These are phyloP conservation scores for Plasmodium cynomolgi DNA, from an alignment of 169 alveolate species.

Conservation along the genomic window DNA sequence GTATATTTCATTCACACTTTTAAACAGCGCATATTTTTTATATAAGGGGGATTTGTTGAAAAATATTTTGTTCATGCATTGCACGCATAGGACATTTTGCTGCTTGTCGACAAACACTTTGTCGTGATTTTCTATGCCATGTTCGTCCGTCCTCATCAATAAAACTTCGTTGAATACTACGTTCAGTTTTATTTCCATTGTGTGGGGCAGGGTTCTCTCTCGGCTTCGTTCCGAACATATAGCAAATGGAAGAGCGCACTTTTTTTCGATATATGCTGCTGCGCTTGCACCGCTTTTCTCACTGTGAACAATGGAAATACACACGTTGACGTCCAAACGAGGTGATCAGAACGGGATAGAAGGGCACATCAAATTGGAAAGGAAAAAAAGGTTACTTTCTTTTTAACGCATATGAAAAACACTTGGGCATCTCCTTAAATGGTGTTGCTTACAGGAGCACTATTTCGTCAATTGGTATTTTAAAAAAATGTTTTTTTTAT, in stretches of 20 bases:
- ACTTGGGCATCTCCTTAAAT: not conserved
- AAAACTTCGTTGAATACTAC: slow-evolving; percentile 35
- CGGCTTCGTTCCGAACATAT: not conserved
- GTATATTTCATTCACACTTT: slow-evolving; percentile 52
- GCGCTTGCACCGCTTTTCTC: not conserved
- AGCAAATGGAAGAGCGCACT: not conserved
- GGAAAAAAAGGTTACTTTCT: not conserved
- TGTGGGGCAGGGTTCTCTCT: not conserved
- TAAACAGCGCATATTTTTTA: slow-evolving; percentile 68
- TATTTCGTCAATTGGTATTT: not conserved
- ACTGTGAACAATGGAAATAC: not conserved
- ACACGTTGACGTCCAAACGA: not conserved
- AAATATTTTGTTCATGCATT: slow-evolving; percentile 46
- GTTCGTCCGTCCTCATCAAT: slow-evolving; percentile 32
- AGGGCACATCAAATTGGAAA: not conserved
- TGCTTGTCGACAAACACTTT: slow-evolving; percentile 40
- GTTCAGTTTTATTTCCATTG: slow-evolving; percentile 71
- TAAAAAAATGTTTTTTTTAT: not conserved
- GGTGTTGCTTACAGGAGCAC: not conserved
- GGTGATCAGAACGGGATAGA: not conserved
- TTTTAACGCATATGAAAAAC: not conserved
- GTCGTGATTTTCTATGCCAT: slow-evolving; percentile 67
- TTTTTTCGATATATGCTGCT: not conserved
- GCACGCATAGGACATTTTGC: slow-evolving; percentile 49
- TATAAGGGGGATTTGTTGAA: slow-evolving; percentile 64